A percentile compares a stretch with the other conserved stretches of the same genome.
These are phyloP conservation scores for Ziziphus jujuba DNA, from an alignment of 306 rosid species.

Conservation along the genomic window DNA sequence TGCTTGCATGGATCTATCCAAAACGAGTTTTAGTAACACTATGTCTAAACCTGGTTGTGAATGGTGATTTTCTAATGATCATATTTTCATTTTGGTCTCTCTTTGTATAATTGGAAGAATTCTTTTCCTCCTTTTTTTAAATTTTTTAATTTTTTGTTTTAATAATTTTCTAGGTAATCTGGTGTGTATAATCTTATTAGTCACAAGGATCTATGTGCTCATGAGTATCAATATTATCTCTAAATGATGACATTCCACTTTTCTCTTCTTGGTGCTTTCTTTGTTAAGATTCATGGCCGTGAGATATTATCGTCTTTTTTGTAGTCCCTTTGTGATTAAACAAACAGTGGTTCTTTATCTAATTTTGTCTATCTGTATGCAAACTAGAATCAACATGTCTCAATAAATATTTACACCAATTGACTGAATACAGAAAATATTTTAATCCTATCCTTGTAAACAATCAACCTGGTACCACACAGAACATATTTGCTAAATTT, in stretches of 20 bases:
- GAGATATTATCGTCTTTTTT: neutral
- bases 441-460: neutral
- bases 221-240: too few relatives aligned
- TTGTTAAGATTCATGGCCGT: neutral
- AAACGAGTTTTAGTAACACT: too few relatives aligned
- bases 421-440: neutral
- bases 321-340: neutral
- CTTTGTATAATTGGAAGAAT: too few relatives aligned
- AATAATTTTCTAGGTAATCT: too few relatives aligned
- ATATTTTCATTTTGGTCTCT: too few relatives aligned
- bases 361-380: neutral
- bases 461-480: neutral
- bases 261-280: neutral
- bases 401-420: neutral
- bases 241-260: neutral
- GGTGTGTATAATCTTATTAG: too few relatives aligned
- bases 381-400: neutral
- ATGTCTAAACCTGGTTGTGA: too few relatives aligned
- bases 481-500: neutral
- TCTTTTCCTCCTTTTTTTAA: too few relatives aligned
- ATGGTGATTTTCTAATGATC: too few relatives aligned
- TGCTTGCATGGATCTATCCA: too few relatives aligned
- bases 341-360: neutral
- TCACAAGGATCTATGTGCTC: too few relatives aligned
- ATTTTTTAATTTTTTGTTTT: too few relatives aligned